Base-by-base conservation (phyloP, 1,284 basidiomycete species). In the Vanrija humicola region DNA sequence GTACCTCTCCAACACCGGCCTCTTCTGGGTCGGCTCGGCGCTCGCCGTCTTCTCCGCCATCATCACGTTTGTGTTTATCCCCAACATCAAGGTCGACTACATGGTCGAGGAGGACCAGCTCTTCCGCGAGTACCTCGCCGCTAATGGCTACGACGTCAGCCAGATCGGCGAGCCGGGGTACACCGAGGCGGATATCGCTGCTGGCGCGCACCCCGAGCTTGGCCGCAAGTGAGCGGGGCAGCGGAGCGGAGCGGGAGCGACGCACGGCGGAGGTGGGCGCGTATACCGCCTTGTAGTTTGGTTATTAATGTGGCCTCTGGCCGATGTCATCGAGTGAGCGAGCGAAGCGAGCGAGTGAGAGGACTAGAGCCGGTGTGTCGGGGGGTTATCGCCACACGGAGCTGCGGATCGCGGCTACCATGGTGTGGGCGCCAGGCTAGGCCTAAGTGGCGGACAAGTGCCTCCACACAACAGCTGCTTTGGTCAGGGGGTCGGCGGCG, bases 121-220 rank as follows among this genome's bases (percentile, higher is more conserved):
- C 82, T 93, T 92, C 83, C 87, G 88, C 57, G 81, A 81, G 64
- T 91, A 91, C 70, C 81, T 93, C 52, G 84, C 85, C 64, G 80
- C 75, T 10, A 72, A 90, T 67, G 89, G 89, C 6, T 92, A 83
- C 67, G 62, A 64, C 53, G 38, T 54, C n/a, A 50, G 52, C 43
- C 50, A 53, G 44, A 51, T 58, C 16, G 56, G 56, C 46, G 56
- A 57, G 44, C 44, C 49, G 15, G 56, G 23, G 1, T 40, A 6
- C 15, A 12, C 38, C 42, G 46, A 51, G 10, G n/a, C 40, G n/a
- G 40, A 42, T n/a, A 3, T 34, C 34, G 34, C 34, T 2, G 34
- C 34, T 10, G 34, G 34, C 14, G 34, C 34, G 10, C 34, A 34
- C 34, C 48, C 40, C 48, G n/a, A 39, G 42, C 15, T 19, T n/a